Evolutionary conservation across 1,139 yeast species (phyloP).

Genomic region (Sugiyamaella paludigena): DNA sequence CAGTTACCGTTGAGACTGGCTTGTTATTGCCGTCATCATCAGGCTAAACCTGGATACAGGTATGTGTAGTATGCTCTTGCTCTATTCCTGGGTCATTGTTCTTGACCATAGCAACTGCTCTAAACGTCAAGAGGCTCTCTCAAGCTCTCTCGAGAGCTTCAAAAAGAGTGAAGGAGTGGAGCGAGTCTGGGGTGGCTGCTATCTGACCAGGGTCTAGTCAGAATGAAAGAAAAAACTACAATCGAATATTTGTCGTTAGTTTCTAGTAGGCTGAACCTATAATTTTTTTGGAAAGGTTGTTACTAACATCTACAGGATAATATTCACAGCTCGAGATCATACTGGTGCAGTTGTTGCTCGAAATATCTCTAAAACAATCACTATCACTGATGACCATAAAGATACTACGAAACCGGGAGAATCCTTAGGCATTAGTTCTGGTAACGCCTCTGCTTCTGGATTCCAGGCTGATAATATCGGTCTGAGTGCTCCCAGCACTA

Average conservation of each 20-base stretch:
- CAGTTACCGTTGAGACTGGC: conserved; percentile 85
- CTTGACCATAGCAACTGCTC: no score
- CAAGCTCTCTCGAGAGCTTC: no score
- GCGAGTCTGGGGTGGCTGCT: no score
- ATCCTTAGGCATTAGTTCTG: neutral
- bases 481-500: neutral
- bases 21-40: conserved; percentile 94
- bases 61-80: conserved; percentile 3
- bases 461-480: neutral
- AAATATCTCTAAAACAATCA: conserved; percentile 66
- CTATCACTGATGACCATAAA: conserved; percentile 92
- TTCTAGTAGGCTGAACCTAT: no score
- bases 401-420: conserved; percentile 28
- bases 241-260: no score
- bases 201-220: no score
- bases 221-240: no score
- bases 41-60: conserved; percentile 74
- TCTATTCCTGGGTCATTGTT: neutral
- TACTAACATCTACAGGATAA: conserved; percentile 40
- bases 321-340: conserved; percentile 65
- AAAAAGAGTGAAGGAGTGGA: no score
- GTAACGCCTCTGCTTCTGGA: neutral
- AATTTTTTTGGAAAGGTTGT: neutral
- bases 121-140: no score
- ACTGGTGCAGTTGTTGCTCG: conserved; percentile 66